phyloP scores from a whole-genome alignment of 2,329 filamentous ascomycete species.

The Didymella keratinophila region DNA sequence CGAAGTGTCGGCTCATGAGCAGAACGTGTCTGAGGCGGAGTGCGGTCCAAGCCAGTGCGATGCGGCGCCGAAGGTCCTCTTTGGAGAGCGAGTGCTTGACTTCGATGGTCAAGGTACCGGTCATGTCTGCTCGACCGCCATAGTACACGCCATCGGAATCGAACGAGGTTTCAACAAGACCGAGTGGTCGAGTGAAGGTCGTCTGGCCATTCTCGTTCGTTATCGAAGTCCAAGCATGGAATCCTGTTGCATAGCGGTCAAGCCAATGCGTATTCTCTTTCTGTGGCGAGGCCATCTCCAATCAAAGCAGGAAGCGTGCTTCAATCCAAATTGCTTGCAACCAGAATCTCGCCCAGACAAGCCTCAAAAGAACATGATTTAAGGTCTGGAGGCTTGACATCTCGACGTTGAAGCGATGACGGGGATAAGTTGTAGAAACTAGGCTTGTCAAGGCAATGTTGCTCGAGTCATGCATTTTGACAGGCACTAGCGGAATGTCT shows the following conservation, averaged over 20 bases:
- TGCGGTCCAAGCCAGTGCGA: constrained; percentile 52
- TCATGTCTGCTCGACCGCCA: constrained; percentile 57
- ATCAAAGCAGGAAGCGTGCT: background rate
- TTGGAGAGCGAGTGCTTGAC: constrained; percentile 41
- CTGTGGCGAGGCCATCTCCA: background rate
- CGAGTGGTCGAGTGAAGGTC: constrained; percentile 50
- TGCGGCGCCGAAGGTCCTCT: constrained; percentile 43
- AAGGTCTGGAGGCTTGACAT: background rate
- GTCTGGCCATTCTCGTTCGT: constrained; percentile 11
- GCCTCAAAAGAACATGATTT: background rate
- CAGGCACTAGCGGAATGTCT: constrained; percentile 4
- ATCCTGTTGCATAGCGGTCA: constrained; percentile 49
- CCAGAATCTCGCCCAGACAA: background rate
- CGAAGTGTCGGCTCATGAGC: constrained; percentile 45
- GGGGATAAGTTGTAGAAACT: constrained; percentile 1
- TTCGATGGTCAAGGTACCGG: constrained; percentile 48
- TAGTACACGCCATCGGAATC: constrained; percentile 55
- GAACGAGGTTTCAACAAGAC: constrained; percentile 56
- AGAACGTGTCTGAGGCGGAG: constrained; percentile 52
- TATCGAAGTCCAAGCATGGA: constrained; percentile 47
- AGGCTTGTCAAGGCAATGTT: constrained; percentile 12
- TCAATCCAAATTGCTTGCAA: background rate
- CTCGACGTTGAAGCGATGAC: constrained; percentile 2
- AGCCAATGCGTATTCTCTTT: constrained; percentile 48
- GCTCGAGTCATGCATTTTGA: constrained; percentile 12